Base-by-base conservation (phyloP, 2,329 filamentous ascomycete species). In the Paracamarosporium sp. region DNA sequence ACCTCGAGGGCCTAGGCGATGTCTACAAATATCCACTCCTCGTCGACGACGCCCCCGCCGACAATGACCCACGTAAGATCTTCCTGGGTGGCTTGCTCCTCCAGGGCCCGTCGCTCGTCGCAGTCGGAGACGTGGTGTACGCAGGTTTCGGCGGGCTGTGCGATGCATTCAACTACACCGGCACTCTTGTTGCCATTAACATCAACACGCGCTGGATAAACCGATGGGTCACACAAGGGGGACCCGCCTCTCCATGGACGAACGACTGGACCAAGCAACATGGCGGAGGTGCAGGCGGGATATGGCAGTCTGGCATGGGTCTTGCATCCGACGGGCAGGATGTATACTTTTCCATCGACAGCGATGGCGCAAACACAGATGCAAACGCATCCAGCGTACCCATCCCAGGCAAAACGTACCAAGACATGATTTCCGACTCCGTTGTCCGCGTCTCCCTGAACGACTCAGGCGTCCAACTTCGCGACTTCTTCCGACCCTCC, bases 81-180 rank as follows among this genome's bases (percentile, higher is more conserved):
- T 85, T 86, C 59, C 74, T 81, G 6, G 83, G 82, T 4, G 84
- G 84, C 0, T 79, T 83, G 4, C 78, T 84, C 35, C 77, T 84
- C 30, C 84, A 86, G 63, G 76, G 83, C 7, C 82, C 84, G 0
- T 80, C 76, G 3, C 67, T 86, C 12, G 72, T 81, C 1, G 73
- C 82, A 24, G 70, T 80, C 0, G 81, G 81, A 1, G 75, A 80
- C 50, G 78, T 76, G 41, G 72, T 86, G 5, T 85, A 85, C 53
- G 82, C 79, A 0, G 83, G 78, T 0, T 86, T 86, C 58, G 84
- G 82, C 0, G 84, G 82, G 9, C 81, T 86, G 59, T 86, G 84
- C 48, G 84, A 85, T 24, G 77, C 82, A 54, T 86, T 81, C 67
- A 84, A 86, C 64, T 85, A 85, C 59, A 85, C 83, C 1, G 64